These are phyloP conservation scores for Mucor racemosus DNA, from an alignment of 371 early-diverging fungal genomes.

Conservation along the genomic window DNA sequence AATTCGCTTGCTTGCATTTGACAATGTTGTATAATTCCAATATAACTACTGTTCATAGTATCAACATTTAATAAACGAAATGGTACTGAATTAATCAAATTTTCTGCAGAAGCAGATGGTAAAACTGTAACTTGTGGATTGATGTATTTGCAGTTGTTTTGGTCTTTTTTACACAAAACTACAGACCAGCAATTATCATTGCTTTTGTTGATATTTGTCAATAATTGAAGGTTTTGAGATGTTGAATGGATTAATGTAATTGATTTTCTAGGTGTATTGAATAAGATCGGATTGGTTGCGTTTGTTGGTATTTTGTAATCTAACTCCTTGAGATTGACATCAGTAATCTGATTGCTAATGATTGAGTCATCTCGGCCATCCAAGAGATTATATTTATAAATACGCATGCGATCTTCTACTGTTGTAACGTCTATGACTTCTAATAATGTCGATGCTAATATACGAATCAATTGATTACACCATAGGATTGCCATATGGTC, in stretches of 20 bases:
- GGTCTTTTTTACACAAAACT: background rate
- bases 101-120: constrained; percentile 17
- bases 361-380: background rate
- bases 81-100: constrained; percentile 4
- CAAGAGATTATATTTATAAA: constrained; percentile 18
- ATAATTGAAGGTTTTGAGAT: background rate
- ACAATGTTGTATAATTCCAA: constrained; percentile 32
- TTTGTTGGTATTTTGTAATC: background rate
- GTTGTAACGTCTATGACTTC: constrained; percentile 57
- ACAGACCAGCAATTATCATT: constrained; percentile 17
- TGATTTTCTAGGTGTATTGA: background rate
- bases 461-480: constrained; percentile 87
- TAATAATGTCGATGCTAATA: constrained; percentile 56
- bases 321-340: background rate
- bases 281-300: background rate
- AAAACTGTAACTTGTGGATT: background rate
- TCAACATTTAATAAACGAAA: constrained; percentile 9
- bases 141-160: background rate
- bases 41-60: constrained; percentile 41
- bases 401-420: constrained; percentile 19
- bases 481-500: constrained; percentile 93
- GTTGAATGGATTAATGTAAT: background rate
- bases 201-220: constrained; percentile 15
- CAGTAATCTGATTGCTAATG: background rate
- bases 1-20: background rate